These are phyloP conservation scores for Clarireedia hainanense DNA, from an alignment of 2,329 filamentous ascomycete species.

Conservation along the genomic window DNA sequence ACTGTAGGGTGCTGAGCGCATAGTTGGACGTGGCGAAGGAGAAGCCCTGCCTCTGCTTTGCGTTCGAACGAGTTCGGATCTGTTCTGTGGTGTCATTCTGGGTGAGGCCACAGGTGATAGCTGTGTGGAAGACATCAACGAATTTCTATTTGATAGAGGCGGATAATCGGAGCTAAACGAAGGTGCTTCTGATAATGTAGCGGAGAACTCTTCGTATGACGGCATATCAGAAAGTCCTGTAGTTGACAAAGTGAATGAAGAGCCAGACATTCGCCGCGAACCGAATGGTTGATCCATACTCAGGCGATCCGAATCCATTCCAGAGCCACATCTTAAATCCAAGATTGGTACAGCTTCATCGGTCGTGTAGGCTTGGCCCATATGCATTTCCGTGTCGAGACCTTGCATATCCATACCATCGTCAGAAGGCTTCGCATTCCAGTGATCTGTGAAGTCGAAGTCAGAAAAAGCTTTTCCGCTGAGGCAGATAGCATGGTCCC, in stretches of 20 bases:
- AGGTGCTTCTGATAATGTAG: slow-evolving; percentile 57
- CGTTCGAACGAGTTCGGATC: slow-evolving; percentile 53
- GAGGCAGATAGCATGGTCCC: slow-evolving; percentile 11
- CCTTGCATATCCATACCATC: slow-evolving; percentile 48
- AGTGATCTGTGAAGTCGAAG: slow-evolving; percentile 32
- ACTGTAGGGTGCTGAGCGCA: slow-evolving; percentile 63
- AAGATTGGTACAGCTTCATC: slow-evolving; percentile 57
- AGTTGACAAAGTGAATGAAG: slow-evolving; percentile 66
- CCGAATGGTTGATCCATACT: slow-evolving; percentile 46
- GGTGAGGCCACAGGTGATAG: slow-evolving; percentile 68
- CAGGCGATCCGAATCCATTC: slow-evolving; percentile 43
- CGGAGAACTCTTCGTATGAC: slow-evolving; percentile 63
- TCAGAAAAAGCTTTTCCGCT: slow-evolving; percentile 8
- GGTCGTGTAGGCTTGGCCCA: slow-evolving; percentile 54
- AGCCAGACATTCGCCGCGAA: slow-evolving; percentile 60
- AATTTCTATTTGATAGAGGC: slow-evolving; percentile 58
- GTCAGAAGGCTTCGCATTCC: slow-evolving; percentile 50
- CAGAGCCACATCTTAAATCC: slow-evolving; percentile 43
- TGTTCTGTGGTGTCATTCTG: slow-evolving; percentile 52
- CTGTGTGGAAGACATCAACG: slow-evolving; percentile 62
- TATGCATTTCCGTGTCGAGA: slow-evolving; percentile 49
- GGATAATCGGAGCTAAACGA: slow-evolving; percentile 62
- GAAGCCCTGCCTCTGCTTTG: slow-evolving; percentile 64
- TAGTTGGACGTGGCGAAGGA: slow-evolving; percentile 59
- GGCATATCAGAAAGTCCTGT: slow-evolving; percentile 60